Percentiles rank a stretch among this genome's conserved stretches.
These are phyloP conservation scores for Scortechinia acanthostroma DNA, from an alignment of 2,329 filamentous ascomycete species.

Conservation along the genomic window DNA sequence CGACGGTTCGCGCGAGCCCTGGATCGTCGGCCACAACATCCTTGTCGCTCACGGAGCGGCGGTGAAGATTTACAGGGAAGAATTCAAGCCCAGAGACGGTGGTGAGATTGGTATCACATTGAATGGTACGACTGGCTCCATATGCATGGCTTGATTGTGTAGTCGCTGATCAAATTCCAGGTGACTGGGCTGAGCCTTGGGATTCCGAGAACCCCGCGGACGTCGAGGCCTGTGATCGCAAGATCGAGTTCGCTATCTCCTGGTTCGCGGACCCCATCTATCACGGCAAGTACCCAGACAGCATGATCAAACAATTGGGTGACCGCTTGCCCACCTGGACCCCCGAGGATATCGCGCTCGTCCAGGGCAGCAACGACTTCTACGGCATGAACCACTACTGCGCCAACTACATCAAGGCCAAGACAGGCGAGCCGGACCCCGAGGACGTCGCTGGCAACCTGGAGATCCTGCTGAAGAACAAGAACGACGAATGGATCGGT, in stretches of 20 bases:
- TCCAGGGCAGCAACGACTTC: constrained; percentile 84
- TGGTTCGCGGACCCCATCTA: constrained; percentile 90
- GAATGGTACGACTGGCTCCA: constrained; percentile 47
- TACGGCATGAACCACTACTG: constrained; percentile 95
- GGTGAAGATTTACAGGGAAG: too few species aligned
- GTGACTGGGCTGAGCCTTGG: constrained; percentile 77
- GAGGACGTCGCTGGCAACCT: constrained; percentile 73
- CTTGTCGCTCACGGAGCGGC: too few species aligned
- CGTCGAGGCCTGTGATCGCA: constrained; percentile 69
- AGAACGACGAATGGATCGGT: constrained; percentile 68
- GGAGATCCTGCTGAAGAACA: constrained; percentile 65
- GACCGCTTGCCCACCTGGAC: constrained; percentile 71
- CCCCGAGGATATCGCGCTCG: constrained; percentile 63
- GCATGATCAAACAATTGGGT: constrained; percentile 76
- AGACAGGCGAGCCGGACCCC: constrained; percentile 45
- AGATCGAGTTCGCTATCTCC: constrained; percentile 78
- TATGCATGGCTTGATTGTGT: constrained; percentile 2
- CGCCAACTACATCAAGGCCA: constrained; percentile 77
- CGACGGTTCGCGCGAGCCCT: too few species aligned
- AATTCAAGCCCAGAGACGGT: too few species aligned
- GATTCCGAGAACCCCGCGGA: constrained; percentile 70
- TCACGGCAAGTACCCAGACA: constrained; percentile 75
- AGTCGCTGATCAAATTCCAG: constrained; percentile 18
- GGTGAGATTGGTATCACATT: constrained; percentile 83
- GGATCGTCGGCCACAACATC: too few species aligned